phyloP scores from a whole-genome alignment of 345 rosid species.

The Murraya paniculata region DNA sequence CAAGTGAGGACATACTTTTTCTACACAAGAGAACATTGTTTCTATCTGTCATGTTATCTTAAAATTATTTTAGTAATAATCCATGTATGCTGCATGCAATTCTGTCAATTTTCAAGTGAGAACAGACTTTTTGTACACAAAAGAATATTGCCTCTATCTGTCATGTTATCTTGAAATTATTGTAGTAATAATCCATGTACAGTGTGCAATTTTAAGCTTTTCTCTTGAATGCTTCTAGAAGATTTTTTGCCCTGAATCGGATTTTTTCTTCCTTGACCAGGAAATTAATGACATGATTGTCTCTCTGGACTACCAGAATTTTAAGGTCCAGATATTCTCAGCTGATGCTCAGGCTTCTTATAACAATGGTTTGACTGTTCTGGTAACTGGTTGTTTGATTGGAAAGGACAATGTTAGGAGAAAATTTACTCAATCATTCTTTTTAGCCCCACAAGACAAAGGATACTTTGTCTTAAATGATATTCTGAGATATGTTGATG shows the following conservation, averaged over 20 bases:
- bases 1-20: background rate
- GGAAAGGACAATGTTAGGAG: slow-evolving; percentile 42
- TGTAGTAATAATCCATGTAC: background rate
- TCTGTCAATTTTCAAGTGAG: background rate
- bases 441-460: slow-evolving; percentile 59
- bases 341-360: slow-evolving; percentile 65
- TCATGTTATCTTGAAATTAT: background rate
- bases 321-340: slow-evolving; percentile 46
- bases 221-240: background rate
- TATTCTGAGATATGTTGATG: slow-evolving; percentile 57
- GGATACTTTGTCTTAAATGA: slow-evolving; percentile 77
- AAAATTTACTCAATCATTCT: slow-evolving; percentile 64
- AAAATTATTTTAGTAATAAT: background rate
- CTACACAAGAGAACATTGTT: background rate
- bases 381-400: slow-evolving; percentile 64
- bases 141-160: background rate
- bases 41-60: background rate
- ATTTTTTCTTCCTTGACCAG: slow-evolving; percentile 31
- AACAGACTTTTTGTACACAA: background rate
- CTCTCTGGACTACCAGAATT: slow-evolving; percentile 48
- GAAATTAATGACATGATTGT: slow-evolving; percentile 68
- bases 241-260: background rate
- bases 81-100: background rate
- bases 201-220: background rate
- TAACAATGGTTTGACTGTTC: slow-evolving; percentile 46